A percentile compares a stretch with the other conserved stretches of the same genome.
Evolutionary conservation across 108 stramenopile genomes (phyloP).

Genomic region (Fragilaria crotonensis): DNA sequence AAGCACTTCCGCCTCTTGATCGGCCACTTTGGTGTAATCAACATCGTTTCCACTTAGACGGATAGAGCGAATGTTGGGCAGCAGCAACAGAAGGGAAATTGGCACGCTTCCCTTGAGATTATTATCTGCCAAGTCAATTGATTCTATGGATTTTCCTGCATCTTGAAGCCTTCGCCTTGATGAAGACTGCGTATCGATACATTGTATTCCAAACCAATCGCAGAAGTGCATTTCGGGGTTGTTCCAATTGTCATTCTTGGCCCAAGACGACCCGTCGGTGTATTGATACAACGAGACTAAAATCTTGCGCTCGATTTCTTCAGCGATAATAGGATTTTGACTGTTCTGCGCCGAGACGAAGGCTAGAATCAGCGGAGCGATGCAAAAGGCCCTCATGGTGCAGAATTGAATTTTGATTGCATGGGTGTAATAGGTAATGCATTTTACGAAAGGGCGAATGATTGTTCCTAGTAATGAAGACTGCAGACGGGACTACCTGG

Average conservation of each 20-base stretch:
- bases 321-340: background rate
- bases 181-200: background rate
- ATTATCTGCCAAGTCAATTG: constrained; percentile 47
- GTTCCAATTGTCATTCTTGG: background rate
- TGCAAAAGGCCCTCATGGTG: no score
- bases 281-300: background rate
- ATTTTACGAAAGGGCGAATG: no score
- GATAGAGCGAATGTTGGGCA: constrained; percentile 1
- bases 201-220: constrained; percentile 1
- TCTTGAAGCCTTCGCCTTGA: background rate
- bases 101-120: constrained; percentile 51
- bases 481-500: no score
- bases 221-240: background rate
- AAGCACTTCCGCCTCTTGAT: background rate
- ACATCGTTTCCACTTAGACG: background rate
- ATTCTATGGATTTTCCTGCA: background rate
- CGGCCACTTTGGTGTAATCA: background rate
- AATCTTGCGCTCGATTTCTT: background rate
- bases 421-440: no score
- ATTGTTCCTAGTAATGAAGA: no score
- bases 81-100: background rate
- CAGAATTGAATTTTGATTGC: no score
- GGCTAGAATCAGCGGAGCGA: no score
- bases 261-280: constrained; percentile 2
- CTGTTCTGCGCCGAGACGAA: background rate